phyloP scores from a whole-genome alignment of 495 filamentous ascomycete species.

The Aspergillus nanangensis region DNA sequence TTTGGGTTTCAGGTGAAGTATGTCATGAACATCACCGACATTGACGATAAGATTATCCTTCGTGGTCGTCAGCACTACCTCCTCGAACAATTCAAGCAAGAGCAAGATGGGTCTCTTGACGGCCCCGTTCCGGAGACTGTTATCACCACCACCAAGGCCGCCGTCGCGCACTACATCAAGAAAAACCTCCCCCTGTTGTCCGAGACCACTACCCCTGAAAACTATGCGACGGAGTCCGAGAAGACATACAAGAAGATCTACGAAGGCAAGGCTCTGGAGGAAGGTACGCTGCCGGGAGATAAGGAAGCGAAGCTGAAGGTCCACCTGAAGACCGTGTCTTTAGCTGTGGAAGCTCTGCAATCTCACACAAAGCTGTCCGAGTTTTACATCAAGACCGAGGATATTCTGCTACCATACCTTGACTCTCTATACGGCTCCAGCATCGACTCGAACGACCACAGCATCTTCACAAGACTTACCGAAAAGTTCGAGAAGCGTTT shows the following conservation, averaged over 20 bases:
- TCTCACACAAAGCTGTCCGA: constrained; percentile 20
- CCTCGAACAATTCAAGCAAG: background rate
- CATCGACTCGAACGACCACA: constrained; percentile 70
- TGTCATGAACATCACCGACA: constrained; percentile 95
- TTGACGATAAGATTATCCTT: constrained; percentile 75
- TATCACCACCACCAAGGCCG: constrained; percentile 57
- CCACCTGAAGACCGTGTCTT: constrained; percentile 75
- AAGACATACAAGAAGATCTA: constrained; percentile 59
- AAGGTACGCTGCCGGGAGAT: constrained; percentile 57
- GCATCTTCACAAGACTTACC: constrained; percentile 76
- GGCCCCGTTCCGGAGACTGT: constrained; percentile 40
- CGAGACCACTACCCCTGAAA: constrained; percentile 28
- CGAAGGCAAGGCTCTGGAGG: constrained; percentile 45
- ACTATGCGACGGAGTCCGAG: constrained; percentile 52
- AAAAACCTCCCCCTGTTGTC: constrained; percentile 69
- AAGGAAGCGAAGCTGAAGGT: constrained; percentile 87
- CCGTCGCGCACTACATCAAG: constrained; percentile 59
- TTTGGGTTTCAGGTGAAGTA: constrained; percentile 84
- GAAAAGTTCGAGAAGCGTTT: constrained; percentile 79
- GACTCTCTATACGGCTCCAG: constrained; percentile 71
- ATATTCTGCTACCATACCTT: constrained; percentile 81
- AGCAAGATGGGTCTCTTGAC: constrained; percentile 15
- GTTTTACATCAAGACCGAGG: constrained; percentile 51
- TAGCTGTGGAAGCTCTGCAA: constrained; percentile 53
- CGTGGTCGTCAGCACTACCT: background rate